These are phyloP conservation scores for Phialemonium atrogriseum DNA, from an alignment of 2,329 filamentous ascomycete species.

Conservation along the genomic window DNA sequence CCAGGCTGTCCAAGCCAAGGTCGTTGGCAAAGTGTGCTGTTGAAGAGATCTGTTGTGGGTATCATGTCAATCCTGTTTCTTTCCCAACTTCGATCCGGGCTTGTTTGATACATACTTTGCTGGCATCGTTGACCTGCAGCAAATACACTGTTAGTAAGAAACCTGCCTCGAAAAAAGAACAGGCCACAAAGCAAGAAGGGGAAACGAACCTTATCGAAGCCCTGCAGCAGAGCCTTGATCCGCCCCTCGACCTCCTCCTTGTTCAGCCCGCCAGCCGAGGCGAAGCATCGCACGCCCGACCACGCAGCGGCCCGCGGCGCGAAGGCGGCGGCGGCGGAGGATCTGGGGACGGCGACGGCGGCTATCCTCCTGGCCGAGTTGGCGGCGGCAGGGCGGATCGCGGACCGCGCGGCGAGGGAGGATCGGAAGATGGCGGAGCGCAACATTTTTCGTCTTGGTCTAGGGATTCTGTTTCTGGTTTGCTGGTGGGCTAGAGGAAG, in stretches of 20 bases:
- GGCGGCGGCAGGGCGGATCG: constrained; percentile 45
- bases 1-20: constrained; percentile 91
- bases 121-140: constrained; percentile 56
- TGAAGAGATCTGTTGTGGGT: constrained; percentile 59
- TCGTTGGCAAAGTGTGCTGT: constrained; percentile 93
- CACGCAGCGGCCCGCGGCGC: constrained; percentile 54
- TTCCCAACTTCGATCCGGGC: too few species aligned
- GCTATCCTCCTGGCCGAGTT: constrained; percentile 50
- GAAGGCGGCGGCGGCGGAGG: constrained; percentile 51
- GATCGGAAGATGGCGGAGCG: constrained; percentile 78
- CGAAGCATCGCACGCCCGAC: constrained; percentile 75
- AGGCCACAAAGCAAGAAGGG: constrained; percentile 5
- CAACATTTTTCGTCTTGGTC: constrained; percentile 58
- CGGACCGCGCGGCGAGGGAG: constrained; percentile 48
- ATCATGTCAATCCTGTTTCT: not conserved
- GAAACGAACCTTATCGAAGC: constrained; percentile 84
- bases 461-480: not conserved
- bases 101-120: constrained; percentile 42
- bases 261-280: constrained; percentile 64
- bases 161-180: constrained; percentile 8
- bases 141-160: constrained; percentile 15
- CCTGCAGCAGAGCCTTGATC: constrained; percentile 86
- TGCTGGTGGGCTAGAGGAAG: not conserved
- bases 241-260: constrained; percentile 71
- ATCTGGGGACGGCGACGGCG: constrained; percentile 52